Evolutionary conservation across 805 yeast species (phyloP).

Genomic region (Yarrowia porcina): DNA sequence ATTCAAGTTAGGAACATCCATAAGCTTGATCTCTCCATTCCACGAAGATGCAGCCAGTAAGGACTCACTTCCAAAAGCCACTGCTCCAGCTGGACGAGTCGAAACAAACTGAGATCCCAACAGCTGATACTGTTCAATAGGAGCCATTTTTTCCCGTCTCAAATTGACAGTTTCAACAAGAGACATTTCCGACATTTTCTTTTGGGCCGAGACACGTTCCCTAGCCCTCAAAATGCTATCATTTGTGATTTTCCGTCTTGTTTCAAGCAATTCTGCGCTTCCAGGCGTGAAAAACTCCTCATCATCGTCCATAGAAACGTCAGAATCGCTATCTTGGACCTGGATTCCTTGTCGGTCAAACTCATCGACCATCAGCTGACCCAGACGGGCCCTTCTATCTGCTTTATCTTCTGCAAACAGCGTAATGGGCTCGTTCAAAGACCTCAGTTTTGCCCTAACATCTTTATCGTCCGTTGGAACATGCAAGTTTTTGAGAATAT

Average conservation of each 20-base stretch:
- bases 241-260: slow-evolving; percentile 52
- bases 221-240: slow-evolving; percentile 50
- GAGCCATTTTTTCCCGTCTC: slow-evolving; percentile 45
- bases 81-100: slow-evolving; percentile 63
- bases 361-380: slow-evolving; percentile 43
- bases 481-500: slow-evolving; percentile 31
- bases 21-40: slow-evolving; percentile 52
- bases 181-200: slow-evolving; percentile 38
- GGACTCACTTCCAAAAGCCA: slow-evolving; percentile 43
- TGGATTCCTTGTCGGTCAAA: slow-evolving; percentile 30
- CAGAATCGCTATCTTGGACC: slow-evolving; percentile 27
- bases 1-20: slow-evolving; percentile 40
- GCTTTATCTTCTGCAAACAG: slow-evolving; percentile 57
- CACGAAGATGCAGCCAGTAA: slow-evolving; percentile 71
- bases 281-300: slow-evolving; percentile 90
- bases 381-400: slow-evolving; percentile 59
- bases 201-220: slow-evolving; percentile 42
- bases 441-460: slow-evolving; percentile 50
- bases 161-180: slow-evolving; percentile 45
- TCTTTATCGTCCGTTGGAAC: slow-evolving; percentile 68
- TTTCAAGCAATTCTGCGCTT: slow-evolving; percentile 47
- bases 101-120: slow-evolving; percentile 70
- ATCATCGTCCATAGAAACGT: slow-evolving; percentile 55
- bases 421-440: slow-evolving; percentile 55
- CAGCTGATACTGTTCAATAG: slow-evolving; percentile 43